A percentile compares a stretch with the other conserved stretches of the same genome.
phyloP scores from a whole-genome alignment of 2,329 filamentous ascomycete species.

The Cytospora paraplurivora region DNA sequence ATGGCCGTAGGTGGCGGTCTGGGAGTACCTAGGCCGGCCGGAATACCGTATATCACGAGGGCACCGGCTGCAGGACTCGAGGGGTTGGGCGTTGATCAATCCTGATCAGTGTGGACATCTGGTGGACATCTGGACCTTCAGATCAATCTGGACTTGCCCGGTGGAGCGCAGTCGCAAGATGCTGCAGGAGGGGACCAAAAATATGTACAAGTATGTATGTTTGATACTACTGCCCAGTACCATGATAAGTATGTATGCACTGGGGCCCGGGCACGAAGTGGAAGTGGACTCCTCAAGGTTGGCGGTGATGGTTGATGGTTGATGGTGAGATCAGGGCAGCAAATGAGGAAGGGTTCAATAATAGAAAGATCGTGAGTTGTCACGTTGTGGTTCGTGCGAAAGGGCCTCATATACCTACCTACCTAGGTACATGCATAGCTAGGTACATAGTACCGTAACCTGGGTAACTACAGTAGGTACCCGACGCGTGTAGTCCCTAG shows the following conservation, averaged over 20 bases:
- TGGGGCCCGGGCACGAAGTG: not conserved
- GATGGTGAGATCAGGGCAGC: not conserved
- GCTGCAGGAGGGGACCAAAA: not conserved
- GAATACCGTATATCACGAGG: slow-evolving; percentile 1
- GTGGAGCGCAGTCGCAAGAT: not conserved
- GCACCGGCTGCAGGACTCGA: not conserved
- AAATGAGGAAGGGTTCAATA: slow-evolving; percentile 1
- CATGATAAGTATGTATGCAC: slow-evolving; percentile 13
- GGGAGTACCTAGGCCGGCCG: not conserved
- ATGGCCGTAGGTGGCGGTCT: not conserved
- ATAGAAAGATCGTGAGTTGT: slow-evolving; percentile 27
- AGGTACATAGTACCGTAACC: not conserved
- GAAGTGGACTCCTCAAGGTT: slow-evolving; percentile 10
- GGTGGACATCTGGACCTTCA: no score
- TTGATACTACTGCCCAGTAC: no score
- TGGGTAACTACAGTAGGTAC: no score
- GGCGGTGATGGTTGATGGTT: not conserved
- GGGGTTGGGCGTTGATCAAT: not conserved
- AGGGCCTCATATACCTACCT: not conserved
- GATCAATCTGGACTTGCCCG: not conserved
- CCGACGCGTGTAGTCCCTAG: no score
- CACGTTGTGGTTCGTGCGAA: slow-evolving; percentile 22
- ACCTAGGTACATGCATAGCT: not conserved
- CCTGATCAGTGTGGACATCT: not conserved
- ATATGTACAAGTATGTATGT: slow-evolving; percentile 6